Conservation (phyloP, 257 asterid genomes). For the Solanum arcanum region DNA sequence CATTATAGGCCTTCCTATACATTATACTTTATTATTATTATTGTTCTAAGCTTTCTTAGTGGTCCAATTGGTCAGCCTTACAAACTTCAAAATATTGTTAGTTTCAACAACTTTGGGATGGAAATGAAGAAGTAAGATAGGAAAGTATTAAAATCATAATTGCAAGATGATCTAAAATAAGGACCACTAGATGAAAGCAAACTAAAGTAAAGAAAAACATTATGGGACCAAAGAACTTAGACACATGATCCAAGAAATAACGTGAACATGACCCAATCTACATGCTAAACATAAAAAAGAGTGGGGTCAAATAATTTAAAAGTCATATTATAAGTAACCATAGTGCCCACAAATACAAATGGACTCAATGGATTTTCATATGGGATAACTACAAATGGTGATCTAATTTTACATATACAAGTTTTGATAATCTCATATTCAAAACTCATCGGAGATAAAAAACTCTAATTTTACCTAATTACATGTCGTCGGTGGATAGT, state of each 20-base stretch:
- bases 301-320: background rate
- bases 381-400: background rate
- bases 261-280: background rate
- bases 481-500: too few species aligned
- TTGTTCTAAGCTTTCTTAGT: background rate
- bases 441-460: too few species aligned
- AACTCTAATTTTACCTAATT: too few species aligned
- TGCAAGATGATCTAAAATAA: background rate
- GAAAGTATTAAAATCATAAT: background rate
- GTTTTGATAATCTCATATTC: background rate
- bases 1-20: background rate
- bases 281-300: background rate
- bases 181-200: constrained; percentile 3
- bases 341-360: background rate
- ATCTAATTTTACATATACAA: background rate
- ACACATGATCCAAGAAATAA: constrained; percentile 76
- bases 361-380: background rate
- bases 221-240: constrained; percentile 61
- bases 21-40: too few species aligned
- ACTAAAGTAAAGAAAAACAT: constrained; percentile 18
- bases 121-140: background rate
- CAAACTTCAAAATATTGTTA: background rate
- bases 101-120: background rate
- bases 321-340: background rate
- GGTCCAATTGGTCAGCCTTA: background rate